Conservation (phyloP, 192 early-diverging fungal genomes). For the Diversispora epigaea region DNA sequence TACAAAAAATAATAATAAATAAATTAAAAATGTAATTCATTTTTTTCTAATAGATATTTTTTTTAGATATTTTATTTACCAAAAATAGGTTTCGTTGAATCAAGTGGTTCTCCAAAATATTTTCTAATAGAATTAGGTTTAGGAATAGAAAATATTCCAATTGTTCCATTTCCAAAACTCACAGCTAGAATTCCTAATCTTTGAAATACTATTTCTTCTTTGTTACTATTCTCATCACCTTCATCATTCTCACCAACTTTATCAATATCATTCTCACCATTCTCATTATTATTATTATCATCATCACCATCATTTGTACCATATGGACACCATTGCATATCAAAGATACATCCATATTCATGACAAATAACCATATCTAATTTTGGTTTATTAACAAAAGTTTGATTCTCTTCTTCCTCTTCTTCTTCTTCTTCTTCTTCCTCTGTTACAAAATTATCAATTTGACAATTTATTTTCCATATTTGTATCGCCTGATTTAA, state of each 20-base stretch:
- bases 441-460: neutral
- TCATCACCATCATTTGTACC: constrained; percentile 39
- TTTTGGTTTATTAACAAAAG: constrained; percentile 3
- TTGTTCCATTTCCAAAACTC: constrained; percentile 38
- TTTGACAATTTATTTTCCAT: constrained; percentile 37
- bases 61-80: neutral
- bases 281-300: neutral
- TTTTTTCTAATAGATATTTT: too few species aligned
- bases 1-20: neutral
- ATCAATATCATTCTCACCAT: too few species aligned
- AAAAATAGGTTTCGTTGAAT: constrained; percentile 8
- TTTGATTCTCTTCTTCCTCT: neutral
- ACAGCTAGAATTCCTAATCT: constrained; percentile 43
- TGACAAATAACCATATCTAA: constrained; percentile 48
- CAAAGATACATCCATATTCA: constrained; percentile 36
- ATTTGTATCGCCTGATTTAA: constrained; percentile 43
- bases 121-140: constrained; percentile 34
- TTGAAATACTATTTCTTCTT: neutral
- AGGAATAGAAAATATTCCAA: constrained; percentile 39
- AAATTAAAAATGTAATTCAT: neutral
- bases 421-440: too few species aligned
- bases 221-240: too few species aligned
- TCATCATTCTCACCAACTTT: too few species aligned
- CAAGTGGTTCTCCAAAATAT: neutral
- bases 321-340: constrained; percentile 48